Conservation (phyloP, 2,329 filamentous ascomycete species). For the Trichoderma cornu-damae region DNA sequence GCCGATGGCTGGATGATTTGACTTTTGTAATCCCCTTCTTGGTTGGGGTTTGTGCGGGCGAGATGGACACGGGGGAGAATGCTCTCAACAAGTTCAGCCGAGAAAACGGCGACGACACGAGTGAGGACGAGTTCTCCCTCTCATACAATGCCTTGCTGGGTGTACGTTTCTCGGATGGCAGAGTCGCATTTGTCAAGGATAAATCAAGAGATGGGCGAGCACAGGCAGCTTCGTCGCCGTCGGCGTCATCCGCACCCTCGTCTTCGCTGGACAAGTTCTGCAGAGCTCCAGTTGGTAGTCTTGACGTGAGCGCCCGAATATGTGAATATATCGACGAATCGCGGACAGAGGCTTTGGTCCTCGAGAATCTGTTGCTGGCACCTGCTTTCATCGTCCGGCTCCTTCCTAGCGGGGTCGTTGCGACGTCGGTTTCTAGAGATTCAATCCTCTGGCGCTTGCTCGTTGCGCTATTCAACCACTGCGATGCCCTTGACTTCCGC, state of each 20-base stretch:
- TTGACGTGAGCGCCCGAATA: slow-evolving; percentile 6
- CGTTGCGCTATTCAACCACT: background rate
- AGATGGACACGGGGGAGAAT: background rate
- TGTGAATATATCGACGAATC: slow-evolving; percentile 2
- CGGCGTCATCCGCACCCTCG: background rate
- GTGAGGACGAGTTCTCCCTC: background rate
- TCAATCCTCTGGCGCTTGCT: background rate
- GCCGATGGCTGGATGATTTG: background rate
- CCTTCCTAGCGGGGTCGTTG: background rate
- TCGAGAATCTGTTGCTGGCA: background rate
- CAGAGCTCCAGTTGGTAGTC: background rate
- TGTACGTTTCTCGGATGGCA: background rate
- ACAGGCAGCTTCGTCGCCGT: background rate
- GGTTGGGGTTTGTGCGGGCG: slow-evolving; percentile 3
- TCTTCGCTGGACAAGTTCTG: slow-evolving; percentile 7
- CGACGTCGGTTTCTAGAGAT: background rate
- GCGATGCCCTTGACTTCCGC: background rate
- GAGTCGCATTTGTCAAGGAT: background rate
- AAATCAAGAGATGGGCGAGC: background rate
- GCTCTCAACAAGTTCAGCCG: background rate
- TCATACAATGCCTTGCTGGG: background rate
- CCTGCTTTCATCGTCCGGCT: background rate
- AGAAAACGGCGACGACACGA: background rate
- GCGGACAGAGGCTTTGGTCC: background rate
- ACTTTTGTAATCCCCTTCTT: background rate